phyloP scores from a whole-genome alignment of 176 grass and related monocot species.

The Elaeis guineensis region DNA sequence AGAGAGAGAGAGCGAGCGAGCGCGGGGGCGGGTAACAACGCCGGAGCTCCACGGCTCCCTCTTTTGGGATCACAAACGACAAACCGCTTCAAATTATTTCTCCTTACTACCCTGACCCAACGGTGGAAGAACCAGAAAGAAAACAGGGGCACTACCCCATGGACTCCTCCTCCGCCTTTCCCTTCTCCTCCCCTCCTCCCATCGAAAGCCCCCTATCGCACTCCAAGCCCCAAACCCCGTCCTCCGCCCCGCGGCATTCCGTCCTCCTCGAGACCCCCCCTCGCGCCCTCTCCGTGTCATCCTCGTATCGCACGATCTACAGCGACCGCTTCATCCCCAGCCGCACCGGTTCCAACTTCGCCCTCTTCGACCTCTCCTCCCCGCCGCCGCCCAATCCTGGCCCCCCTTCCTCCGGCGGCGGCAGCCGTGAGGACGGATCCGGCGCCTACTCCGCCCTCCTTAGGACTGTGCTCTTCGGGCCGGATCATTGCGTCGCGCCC shows the following conservation, averaged over 20 bases:
- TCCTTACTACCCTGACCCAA: no score
- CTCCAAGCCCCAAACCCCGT: conserved; percentile 10
- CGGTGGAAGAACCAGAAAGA: no score
- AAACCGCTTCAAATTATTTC: no score
- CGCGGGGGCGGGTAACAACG: conserved; percentile 25
- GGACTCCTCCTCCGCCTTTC: conserved; percentile 17
- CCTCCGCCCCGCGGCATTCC: conserved; percentile 43
- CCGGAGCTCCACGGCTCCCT: no score
- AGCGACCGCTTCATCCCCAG: conserved; percentile 23
- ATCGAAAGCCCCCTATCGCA: conserved; percentile 15
- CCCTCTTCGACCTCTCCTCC: conserved; percentile 8
- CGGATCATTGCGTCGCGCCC: conserved; percentile 35
- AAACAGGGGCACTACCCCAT: not conserved
- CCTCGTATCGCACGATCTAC: conserved; percentile 2
- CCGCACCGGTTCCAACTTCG: conserved; percentile 23
- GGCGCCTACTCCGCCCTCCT: conserved; percentile 75
- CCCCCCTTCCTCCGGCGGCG: conserved; percentile 4
- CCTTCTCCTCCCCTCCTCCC: conserved; percentile 9
- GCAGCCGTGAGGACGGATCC: conserved; percentile 31
- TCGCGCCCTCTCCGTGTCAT: conserved; percentile 36
- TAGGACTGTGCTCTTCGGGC: conserved; percentile 68
- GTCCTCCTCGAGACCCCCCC: conserved; percentile 78
- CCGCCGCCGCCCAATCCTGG: not conserved
- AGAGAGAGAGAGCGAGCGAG: conserved; percentile 1
- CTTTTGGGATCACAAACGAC: no score